These are phyloP conservation scores for Stenocarpella maydis DNA, from an alignment of 2,329 filamentous ascomycete species.

Conservation along the genomic window DNA sequence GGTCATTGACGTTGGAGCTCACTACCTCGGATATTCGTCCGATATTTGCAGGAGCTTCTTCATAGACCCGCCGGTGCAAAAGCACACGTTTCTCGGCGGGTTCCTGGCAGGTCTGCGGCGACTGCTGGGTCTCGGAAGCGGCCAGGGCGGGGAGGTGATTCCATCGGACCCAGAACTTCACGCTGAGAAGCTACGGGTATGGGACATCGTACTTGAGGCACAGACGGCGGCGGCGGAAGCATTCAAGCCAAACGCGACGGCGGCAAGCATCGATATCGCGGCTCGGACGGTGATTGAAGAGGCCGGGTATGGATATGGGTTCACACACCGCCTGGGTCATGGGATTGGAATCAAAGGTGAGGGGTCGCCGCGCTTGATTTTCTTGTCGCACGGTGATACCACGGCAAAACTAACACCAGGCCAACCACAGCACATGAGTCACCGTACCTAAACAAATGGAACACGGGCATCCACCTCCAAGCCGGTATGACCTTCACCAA, in stretches of 20 bases:
- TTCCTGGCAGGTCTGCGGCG: neutral
- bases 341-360: slow-evolving; percentile 70
- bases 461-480: slow-evolving; percentile 54
- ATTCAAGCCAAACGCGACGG: slow-evolving; percentile 60
- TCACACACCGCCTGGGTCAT: slow-evolving; percentile 70
- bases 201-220: slow-evolving; percentile 68
- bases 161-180: slow-evolving; percentile 39
- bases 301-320: slow-evolving; percentile 65
- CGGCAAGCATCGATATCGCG: slow-evolving; percentile 68
- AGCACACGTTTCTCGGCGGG: neutral
- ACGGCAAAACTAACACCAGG: slow-evolving; percentile 9
- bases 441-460: slow-evolving; percentile 71
- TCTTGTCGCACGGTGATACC: neutral
- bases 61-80: slow-evolving; percentile 45
- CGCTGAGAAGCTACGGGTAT: slow-evolving; percentile 63
- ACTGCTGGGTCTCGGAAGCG: neutral
- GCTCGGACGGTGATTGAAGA: slow-evolving; percentile 64
- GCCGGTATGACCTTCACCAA: slow-evolving; percentile 70
- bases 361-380: neutral
- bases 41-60: slow-evolving; percentile 72
- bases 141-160: neutral
- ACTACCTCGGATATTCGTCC: slow-evolving; percentile 69
- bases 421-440: slow-evolving; percentile 62
- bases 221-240: slow-evolving; percentile 62
- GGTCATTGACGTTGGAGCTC: slow-evolving; percentile 69